Base-by-base conservation (phyloP, 345 rosid genomes). In the Linum trigynum region DNA sequence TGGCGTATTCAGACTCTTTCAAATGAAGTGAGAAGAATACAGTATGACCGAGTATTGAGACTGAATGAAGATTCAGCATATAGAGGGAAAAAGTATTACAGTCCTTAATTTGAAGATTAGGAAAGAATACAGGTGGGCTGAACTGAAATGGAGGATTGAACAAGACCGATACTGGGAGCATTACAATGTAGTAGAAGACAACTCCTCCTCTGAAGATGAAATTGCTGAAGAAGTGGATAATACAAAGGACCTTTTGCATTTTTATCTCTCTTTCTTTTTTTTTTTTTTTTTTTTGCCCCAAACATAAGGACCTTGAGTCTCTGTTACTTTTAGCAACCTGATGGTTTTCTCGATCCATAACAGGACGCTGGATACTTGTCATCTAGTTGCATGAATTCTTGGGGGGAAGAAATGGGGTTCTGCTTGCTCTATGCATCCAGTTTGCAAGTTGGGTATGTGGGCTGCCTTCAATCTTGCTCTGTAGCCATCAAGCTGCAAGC, bases 371-470 rank as follows among this genome's bases (percentile, higher is more conserved):
- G 32, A 23, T 23, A 23, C 79, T 0, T 97, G 96, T n/a, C 86
- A 87, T 63, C 40, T 79, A 64, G 77, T 90, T 38, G 96, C 96
- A 7, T 87, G 86, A 90, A 55, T 87, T 62, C 70, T 89, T 60
- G 97, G 94, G 0, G 32, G 92, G 98, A 16, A 85, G 85, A 69
- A 84, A 88, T 0, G 96, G 96, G 12, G 72, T 88, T 66, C 65
- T 88, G 67, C 88, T 86, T 39, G 78, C 88, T 16, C 51, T 92
- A 48, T 89, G 91, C 78, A 80, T 92, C 56, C 79, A 80, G 6
- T 82, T 89, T 50, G 88, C 95, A 32, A 89, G 95, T 63, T 89
- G 98, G 97, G 83, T 78, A 11, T 87, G 88, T 89, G 97, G 98
- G 75, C 87, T 23, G 90, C 85, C 15, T 81, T 90, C 38, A 80